Conservation (phyloP, 2,329 filamentous ascomycete species). For the Aspergillus versicolor region DNA sequence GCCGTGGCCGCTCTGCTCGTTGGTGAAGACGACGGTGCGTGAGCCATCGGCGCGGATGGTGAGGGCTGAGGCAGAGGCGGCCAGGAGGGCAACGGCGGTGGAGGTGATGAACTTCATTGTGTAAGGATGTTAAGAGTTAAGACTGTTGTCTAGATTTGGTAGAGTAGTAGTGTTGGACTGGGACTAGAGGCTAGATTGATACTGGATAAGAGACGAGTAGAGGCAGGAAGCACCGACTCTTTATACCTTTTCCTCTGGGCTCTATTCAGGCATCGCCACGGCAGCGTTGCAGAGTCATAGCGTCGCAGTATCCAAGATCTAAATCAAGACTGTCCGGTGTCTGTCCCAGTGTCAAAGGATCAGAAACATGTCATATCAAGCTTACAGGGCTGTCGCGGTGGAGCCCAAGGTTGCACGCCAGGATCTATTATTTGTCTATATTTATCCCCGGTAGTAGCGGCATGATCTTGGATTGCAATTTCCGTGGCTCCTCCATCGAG, state of each 20-base stretch:
- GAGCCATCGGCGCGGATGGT: not conserved
- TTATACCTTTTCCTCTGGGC: not conserved
- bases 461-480: not conserved
- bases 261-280: not conserved
- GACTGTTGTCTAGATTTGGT: not conserved
- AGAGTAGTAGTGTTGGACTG: not conserved
- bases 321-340: not conserved
- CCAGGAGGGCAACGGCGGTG: slow-evolving; percentile 1
- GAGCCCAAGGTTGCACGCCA: not conserved
- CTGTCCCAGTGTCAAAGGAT: not conserved
- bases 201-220: not conserved
- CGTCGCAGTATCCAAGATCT: not conserved
- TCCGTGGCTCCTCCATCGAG: no score
- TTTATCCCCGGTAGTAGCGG: not conserved
- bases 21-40: slow-evolving; percentile 3
- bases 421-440: not conserved
- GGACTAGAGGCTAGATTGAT: not conserved
- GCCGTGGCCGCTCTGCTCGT: slow-evolving; percentile 1
- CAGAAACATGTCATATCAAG: not conserved
- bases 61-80: not conserved
- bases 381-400: not conserved
- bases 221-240: not conserved
- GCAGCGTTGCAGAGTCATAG: not conserved
- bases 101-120: slow-evolving; percentile 3
- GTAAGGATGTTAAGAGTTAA: not conserved